These are phyloP conservation scores for Daldinia sp. DNA, from an alignment of 2,329 filamentous ascomycete species.

Conservation along the genomic window DNA sequence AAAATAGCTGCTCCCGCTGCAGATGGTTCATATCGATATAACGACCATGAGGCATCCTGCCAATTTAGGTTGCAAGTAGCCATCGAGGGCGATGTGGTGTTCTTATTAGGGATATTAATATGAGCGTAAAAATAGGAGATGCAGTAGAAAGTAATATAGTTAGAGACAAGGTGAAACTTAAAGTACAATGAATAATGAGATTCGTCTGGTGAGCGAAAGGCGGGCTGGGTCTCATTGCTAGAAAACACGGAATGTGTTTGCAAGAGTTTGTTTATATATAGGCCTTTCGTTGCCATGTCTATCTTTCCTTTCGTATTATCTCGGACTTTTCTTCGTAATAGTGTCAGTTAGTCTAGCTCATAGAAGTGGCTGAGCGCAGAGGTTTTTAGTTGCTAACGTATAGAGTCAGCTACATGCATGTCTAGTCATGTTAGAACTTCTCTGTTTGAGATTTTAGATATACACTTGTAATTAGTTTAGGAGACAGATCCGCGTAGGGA, in stretches of 20 bases:
- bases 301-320: neutral
- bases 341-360: neutral
- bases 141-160: no score
- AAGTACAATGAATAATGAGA: neutral
- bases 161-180: neutral
- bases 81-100: neutral
- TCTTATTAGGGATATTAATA: neutral
- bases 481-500: neutral
- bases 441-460: neutral
- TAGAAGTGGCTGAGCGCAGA: neutral
- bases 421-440: neutral
- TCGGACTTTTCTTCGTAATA: neutral
- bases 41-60: neutral
- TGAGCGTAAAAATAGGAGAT: no score
- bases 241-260: neutral
- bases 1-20: neutral
- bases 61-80: slow-evolving; percentile 1
- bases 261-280: neutral
- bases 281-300: neutral
- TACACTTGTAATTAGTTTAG: neutral
- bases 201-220: neutral
- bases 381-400: neutral
- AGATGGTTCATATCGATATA: slow-evolving; percentile 1
- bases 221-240: neutral
- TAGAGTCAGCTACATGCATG: neutral